Base-by-base conservation (phyloP, 768 basidiomycete species). In the Lentinula sp. region DNA sequence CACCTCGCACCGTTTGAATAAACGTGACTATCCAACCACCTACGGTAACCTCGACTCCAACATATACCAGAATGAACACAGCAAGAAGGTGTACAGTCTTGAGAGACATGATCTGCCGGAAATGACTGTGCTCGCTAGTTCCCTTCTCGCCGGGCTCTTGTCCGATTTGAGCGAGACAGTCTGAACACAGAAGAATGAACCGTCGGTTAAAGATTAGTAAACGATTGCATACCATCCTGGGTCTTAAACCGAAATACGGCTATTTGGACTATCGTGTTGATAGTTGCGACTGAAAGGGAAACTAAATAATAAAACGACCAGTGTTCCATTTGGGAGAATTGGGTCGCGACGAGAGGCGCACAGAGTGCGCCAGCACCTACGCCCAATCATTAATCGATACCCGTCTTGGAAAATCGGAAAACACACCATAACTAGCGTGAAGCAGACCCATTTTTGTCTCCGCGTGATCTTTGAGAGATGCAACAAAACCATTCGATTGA, bases 1-100 rank as follows among this genome's bases (percentile, higher is more conserved):
- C 28, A 60, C 49, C 56, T 16, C 46, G 31, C 5, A 53, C 55
- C 45, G 39, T 56, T 9, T 42, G 55, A 32, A 56, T n/a, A 13
- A n/a, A 43, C 23, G 48, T 50, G 11, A 49, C 42, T 34, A 59
- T 31, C 65, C 43, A 23, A 78, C 81, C 80, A 61, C 81, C 81
- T 55, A 80, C 77, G 0, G 80, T 83, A 0, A 88, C 86, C 65
- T 89, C 88, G 2, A 86, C 80, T 9, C 88, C 88, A 23, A 89
- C 85, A 65, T 89, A 89, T 0, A 88, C 78, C 9, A 88, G 74
- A 57, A 81, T 78, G 66, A 86, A 89, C 63, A 85, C 72, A 0
- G 88, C 85, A 4, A 89, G 72, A 16, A 84, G 70, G 63, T 89
- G 86, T 1, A 89, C 85, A 0, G 78, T 76, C 60, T 75, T 81